Evolutionary conservation across 495 filamentous ascomycete species (phyloP), one percentile per base, ranked within the genome.

Genomic region (Aspergillus nanangensis): DNA sequence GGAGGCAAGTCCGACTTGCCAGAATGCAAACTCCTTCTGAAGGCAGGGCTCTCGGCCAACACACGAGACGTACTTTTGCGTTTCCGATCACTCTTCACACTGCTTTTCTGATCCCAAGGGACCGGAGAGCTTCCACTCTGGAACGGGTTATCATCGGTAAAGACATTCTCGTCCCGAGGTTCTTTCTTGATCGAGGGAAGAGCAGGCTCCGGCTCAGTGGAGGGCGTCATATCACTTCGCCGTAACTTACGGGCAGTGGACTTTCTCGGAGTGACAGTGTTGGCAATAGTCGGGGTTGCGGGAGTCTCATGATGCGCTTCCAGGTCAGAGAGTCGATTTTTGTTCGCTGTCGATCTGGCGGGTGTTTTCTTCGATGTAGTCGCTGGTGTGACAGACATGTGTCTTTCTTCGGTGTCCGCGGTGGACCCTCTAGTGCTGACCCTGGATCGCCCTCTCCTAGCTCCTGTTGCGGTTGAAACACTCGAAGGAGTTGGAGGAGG

Each of bases 131-230:
- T 80, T 11, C 89, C 90, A 57, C 88, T 93, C 61, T 98, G 93
- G 56, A 98, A 98, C 1, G 93, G 92, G 56, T 98, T 98, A 38
- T 97, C 90, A 55, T 79, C 72, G 24, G 83, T 85, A 65, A 97
- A 95, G 48, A 86, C 77, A 55, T 74, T 80, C 17, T 77, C 76
- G 10, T 67, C 62, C 17, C 47, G 59, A 11, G 58, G 52, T 45
- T 72, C 58, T 23, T 50, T 59, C 60, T 67, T 77, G 34, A 69
- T 47, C 24, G 54, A 51, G 15, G 60, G 55, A 34, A 67, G 55
- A n/a, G 50, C 48, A n/a, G 60, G 51, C 17, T 72, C 66, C 9
- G 61, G 39, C 50, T 71, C 70, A 5, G 67, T 69, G 0, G 67
- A 61, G 13, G 80, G 72, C 2, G 67, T 70, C 2, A 76, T 71